phyloP scores from a whole-genome alignment of 768 basidiomycete genomes.

The Kwoniella bestiolae region DNA sequence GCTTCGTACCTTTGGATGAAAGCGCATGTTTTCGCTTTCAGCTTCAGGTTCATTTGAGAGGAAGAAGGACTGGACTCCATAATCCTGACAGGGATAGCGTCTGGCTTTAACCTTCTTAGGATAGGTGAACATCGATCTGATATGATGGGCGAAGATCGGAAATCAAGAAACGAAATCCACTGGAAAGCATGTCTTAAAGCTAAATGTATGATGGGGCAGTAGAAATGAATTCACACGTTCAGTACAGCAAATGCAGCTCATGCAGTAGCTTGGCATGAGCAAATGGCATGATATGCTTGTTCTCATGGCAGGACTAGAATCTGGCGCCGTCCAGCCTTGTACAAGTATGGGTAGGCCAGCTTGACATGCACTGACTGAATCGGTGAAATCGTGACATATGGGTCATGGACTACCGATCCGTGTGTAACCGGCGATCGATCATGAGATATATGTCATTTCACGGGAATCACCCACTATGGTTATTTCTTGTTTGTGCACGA shows the following conservation, averaged over 20 bases:
- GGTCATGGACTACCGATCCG: slow-evolving; percentile 5
- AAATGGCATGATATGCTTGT: no score
- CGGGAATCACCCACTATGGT: slow-evolving; percentile 1
- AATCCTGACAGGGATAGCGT: neutral
- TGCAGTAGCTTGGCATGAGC: no score
- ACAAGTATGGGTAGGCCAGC: no score
- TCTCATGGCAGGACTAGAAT: no score
- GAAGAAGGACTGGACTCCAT: no score
- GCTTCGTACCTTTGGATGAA: neutral
- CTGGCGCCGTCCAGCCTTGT: no score
- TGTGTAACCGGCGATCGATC: slow-evolving; percentile 12
- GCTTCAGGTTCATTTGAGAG: no score
- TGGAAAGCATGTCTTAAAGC: neutral
- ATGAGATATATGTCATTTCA: slow-evolving; percentile 5
- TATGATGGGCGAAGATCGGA: neutral
- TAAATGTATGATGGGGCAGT: neutral
- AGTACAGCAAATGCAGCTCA: no score
- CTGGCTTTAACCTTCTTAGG: neutral
- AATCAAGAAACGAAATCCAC: neutral
- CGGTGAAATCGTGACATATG: neutral
- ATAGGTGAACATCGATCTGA: neutral
- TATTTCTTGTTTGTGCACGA: neutral
- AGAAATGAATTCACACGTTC: no score
- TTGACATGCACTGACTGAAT: no score
- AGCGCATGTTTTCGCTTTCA: no score